Percentiles rank a stretch among this genome's conserved stretches.
phyloP scores from a whole-genome alignment of 129 eudicot species.

The Mikania micrantha region DNA sequence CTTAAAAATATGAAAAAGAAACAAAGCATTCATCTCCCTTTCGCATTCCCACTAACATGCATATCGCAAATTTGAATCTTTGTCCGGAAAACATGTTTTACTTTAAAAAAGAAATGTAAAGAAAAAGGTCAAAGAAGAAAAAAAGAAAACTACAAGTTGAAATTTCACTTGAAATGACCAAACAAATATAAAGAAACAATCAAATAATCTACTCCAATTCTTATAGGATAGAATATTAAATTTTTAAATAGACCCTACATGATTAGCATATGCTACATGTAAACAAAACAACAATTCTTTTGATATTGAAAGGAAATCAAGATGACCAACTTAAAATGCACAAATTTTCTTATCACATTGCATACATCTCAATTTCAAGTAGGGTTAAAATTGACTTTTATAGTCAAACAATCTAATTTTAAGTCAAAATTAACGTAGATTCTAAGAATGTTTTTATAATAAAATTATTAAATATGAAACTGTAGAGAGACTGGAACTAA shows the following conservation, averaged over 20 bases:
- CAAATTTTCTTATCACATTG: neutral
- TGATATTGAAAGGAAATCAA: neutral
- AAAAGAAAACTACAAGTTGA: slow-evolving; percentile 8
- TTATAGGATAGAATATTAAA: slow-evolving; percentile 1
- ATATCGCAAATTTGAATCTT: neutral
- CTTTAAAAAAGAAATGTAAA: neutral
- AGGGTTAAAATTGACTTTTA: neutral
- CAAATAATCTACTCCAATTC: slow-evolving; percentile 1
- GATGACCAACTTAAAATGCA: neutral
- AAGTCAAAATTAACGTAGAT: neutral
- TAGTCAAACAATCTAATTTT: neutral
- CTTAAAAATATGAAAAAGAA: neutral
- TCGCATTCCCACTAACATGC: neutral
- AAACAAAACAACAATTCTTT: neutral
- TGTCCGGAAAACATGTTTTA: neutral
- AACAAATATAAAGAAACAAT: slow-evolving; percentile 10
- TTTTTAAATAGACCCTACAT: slow-evolving; percentile 17
- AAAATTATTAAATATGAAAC: neutral
- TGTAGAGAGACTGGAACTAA: slow-evolving; percentile 23
- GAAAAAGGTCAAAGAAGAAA: too few species aligned
- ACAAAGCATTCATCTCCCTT: neutral
- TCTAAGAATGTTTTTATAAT: neutral
- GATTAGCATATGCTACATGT: slow-evolving; percentile 8
- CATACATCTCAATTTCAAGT: neutral
- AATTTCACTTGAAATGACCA: slow-evolving; percentile 15